Evolutionary conservation across 352 stramenopile species (phyloP), one percentile per base, ranked within the genome.

Genomic region (Pseudoperonospora humuli): DNA sequence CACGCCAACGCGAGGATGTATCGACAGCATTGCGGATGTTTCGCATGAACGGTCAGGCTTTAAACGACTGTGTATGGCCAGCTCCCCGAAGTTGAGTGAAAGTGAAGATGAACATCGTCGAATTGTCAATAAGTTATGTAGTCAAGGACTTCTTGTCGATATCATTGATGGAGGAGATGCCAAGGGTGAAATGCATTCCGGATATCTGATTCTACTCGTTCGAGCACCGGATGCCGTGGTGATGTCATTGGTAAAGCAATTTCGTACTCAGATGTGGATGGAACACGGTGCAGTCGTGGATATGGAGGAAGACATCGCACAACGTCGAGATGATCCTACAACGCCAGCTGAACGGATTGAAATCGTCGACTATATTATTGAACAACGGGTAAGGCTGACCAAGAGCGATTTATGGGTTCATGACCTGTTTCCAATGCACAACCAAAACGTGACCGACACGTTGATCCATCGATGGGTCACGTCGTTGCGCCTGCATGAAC

Each of bases 311-410:
- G 78, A 93, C 15, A 49, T 91, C 14, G 62, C 75, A 5, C 65
- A 83, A 14, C 50, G 55, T 10, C 67, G 75, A 1, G 61, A 76
- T 28, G 67, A 76, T 2, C 72, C 73, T 0, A 67, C 73, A 17
- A 89, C 79, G 6, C 78, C 81, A 7, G 81, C 81, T 20, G 81
- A 93, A 46, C 70, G 79, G 4, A 80, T 93, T 13, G 74, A 93
- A 54, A 87, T 91, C 34, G 74, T 92, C 15, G 78, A 88, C 29
- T 87, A 72, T 45, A 86, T 93, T 44, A 86, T 93, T 25, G 75
- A 85, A 27, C 73, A 88, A 45, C 70, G 75, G 1, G 76, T 73
- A 11, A 65, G 82, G 21, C 54, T 87, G 28, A 73, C 75, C 7
- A 66, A 58, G 25, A 44, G 26, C 1, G 73, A 91, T 42, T 18